A percentile compares a stretch with the other conserved stretches of the same genome.
These are phyloP conservation scores for Prunus dulcis DNA, from an alignment of 306 rosid genomes.

Conservation along the genomic window DNA sequence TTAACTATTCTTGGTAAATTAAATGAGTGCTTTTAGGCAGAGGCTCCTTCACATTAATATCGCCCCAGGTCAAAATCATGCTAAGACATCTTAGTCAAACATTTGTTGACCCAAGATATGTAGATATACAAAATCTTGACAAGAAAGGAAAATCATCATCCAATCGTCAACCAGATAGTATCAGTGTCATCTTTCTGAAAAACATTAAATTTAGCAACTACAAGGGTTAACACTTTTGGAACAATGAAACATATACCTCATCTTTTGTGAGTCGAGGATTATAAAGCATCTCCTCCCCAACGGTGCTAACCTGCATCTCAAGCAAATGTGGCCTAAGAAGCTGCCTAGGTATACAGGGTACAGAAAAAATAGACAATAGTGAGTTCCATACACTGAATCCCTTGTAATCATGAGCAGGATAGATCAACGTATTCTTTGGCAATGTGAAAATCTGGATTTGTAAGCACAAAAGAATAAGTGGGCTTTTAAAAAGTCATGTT, in stretches of 20 bases:
- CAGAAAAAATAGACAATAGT: slow-evolving; percentile 11
- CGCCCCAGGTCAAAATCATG: neutral
- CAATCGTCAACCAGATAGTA: neutral
- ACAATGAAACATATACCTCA: slow-evolving; percentile 46
- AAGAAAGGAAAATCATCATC: neutral
- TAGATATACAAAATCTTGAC: neutral
- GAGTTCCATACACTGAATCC: slow-evolving; percentile 70
- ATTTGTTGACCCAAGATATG: neutral
- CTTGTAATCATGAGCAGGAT: slow-evolving; percentile 94
- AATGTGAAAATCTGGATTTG: slow-evolving; percentile 68
- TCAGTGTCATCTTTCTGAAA: neutral
- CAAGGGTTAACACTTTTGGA: neutral
- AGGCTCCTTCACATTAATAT: neutral
- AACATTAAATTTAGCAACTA: neutral
- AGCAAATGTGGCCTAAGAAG: slow-evolving; percentile 30
- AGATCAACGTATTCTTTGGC: slow-evolving; percentile 70
- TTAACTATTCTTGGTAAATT: neutral
- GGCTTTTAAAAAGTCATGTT: slow-evolving; percentile 7
- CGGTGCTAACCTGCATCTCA: slow-evolving; percentile 72
- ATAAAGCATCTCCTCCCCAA: slow-evolving; percentile 71
- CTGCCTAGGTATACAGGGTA: neutral
- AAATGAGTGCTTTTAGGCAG: neutral
- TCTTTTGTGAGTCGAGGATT: slow-evolving; percentile 80
- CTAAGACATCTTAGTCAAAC: neutral
- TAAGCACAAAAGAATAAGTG: slow-evolving; percentile 13